These are phyloP conservation scores for Paraconiothyrium brasiliense DNA, from an alignment of 2,329 filamentous ascomycete genomes.

Conservation along the genomic window DNA sequence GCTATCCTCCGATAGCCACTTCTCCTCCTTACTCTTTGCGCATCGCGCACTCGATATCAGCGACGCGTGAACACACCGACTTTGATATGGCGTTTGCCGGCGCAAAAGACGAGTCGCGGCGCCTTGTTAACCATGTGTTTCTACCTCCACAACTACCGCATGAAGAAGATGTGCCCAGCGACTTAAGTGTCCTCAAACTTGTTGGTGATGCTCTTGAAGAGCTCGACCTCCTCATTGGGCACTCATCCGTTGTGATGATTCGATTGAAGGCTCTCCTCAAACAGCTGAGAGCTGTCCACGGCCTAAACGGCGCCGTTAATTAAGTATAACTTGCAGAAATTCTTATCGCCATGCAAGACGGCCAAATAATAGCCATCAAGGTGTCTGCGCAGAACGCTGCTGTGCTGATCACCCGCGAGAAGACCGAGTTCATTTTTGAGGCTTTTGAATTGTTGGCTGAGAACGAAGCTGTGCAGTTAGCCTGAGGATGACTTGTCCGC, in stretches of 20 bases:
- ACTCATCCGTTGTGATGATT: slow-evolving; percentile 1
- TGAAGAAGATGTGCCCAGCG: background rate
- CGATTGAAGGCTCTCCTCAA: slow-evolving; percentile 1
- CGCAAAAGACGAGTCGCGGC: slow-evolving; percentile 1
- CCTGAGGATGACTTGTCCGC: background rate
- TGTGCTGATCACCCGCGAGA: background rate
- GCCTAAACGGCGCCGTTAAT: background rate
- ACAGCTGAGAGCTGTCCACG: background rate
- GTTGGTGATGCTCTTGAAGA: background rate
- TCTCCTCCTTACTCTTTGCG: background rate
- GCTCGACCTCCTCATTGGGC: background rate
- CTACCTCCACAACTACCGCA: background rate
- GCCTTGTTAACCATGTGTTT: background rate
- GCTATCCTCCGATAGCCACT: background rate
- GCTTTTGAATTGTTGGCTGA: background rate
- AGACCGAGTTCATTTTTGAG: background rate
- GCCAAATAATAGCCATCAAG: background rate
- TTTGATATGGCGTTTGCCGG: background rate
- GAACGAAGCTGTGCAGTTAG: slow-evolving; percentile 2
- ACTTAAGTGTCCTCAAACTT: slow-evolving; percentile 1
- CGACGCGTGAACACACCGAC: background rate
- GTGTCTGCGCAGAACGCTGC: slow-evolving; percentile 3
- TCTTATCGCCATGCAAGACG: background rate
- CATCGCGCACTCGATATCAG: background rate
- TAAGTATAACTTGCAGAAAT: background rate